Conservation (phyloP, 768 basidiomycete genomes). For the Lentinus brumalis region DNA sequence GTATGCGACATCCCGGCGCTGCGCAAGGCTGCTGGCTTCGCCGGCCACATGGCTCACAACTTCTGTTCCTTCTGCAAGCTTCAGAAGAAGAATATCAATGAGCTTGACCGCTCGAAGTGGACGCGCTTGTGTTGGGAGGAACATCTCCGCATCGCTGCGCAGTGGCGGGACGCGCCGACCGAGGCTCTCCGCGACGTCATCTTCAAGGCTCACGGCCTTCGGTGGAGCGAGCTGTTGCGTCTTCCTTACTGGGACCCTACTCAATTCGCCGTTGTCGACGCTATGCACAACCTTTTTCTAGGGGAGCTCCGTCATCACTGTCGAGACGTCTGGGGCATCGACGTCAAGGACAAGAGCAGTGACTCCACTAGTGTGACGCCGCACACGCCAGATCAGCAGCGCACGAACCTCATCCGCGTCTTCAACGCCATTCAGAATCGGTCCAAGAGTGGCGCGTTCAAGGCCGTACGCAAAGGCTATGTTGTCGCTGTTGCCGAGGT, state of each 20-base stretch:
- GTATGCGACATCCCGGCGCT: slow-evolving; percentile 40
- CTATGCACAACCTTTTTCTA: slow-evolving; percentile 44
- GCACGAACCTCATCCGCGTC: no score
- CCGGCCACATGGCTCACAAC: slow-evolving; percentile 17
- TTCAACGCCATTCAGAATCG: no score
- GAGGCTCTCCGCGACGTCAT: slow-evolving; percentile 10
- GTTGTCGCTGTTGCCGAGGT: slow-evolving; percentile 38
- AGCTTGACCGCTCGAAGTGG: slow-evolving; percentile 32
- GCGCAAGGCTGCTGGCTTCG: slow-evolving; percentile 32
- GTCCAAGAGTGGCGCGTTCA: no score
- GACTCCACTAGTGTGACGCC: no score
- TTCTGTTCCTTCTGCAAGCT: slow-evolving; percentile 33
- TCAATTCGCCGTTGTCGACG: slow-evolving; percentile 34
- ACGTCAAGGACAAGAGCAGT: not conserved
- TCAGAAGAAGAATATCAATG: slow-evolving; percentile 28
- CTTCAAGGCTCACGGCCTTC: slow-evolving; percentile 24
- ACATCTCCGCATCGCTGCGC: slow-evolving; percentile 20
- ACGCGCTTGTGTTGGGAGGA: slow-evolving; percentile 8
- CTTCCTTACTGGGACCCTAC: slow-evolving; percentile 43
- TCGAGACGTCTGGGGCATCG: slow-evolving; percentile 1
- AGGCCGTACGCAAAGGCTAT: slow-evolving; percentile 27
- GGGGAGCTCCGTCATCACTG: slow-evolving; percentile 16
- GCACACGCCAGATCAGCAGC: no score
- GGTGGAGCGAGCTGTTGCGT: slow-evolving; percentile 31
- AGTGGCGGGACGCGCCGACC: slow-evolving; percentile 21